These are phyloP conservation scores for Lachnellula occidentalis DNA, from an alignment of 2,329 filamentous ascomycete genomes.

Conservation along the genomic window DNA sequence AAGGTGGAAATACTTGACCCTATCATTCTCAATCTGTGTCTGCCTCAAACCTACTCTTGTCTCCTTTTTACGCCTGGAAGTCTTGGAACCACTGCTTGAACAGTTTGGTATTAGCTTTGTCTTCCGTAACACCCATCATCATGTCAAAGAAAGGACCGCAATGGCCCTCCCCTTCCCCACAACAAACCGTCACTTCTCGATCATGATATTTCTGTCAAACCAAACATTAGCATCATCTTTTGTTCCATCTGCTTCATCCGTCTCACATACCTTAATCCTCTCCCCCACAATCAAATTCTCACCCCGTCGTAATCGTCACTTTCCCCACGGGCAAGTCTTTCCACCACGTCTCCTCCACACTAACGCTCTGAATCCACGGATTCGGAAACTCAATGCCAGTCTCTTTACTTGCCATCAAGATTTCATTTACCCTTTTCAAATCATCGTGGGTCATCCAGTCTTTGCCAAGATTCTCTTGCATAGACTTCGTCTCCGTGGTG, in stretches of 20 bases:
- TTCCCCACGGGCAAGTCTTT: not conserved
- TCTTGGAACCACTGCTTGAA: not conserved
- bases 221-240: not conserved
- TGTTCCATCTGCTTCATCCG: not conserved
- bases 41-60: conserved; percentile 26
- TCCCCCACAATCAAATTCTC: not conserved
- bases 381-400: not conserved
- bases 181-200: not conserved
- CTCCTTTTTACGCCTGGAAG: conserved; percentile 25
- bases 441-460: not conserved
- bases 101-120: not conserved
- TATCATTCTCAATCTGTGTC: too few species aligned
- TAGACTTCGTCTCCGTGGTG: not conserved
- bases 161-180: not conserved
- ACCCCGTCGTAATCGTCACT: not conserved
- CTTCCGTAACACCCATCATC: not conserved
- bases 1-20: too few species aligned
- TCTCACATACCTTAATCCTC: not conserved
- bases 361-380: not conserved
- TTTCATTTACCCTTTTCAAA: not conserved
- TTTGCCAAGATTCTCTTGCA: not conserved
- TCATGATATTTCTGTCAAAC: not conserved
- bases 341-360: not conserved
- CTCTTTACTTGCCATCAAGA: not conserved
- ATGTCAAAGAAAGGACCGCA: not conserved